Base-by-base conservation (phyloP, 2,329 filamentous ascomycete species). In the Fusarium devonianum region DNA sequence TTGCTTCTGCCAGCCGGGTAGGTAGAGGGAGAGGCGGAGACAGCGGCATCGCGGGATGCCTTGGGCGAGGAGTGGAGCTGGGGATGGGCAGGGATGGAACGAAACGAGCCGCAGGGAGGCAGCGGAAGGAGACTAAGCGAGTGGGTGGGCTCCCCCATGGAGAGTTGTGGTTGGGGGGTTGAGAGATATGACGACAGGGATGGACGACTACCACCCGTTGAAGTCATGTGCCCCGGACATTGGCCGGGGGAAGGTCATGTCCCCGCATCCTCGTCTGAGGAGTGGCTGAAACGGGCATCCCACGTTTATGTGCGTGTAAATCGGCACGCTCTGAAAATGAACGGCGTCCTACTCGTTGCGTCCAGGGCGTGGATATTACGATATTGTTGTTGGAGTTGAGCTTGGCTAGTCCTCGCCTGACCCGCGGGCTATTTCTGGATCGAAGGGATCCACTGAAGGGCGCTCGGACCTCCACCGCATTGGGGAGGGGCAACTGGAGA, bases 211-310 rank as follows among this genome's bases (percentile, higher is more conserved):
- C 39, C n/a, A n/a, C n/a, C n/a, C 22, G 48, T 29, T 16, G 23
- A 56, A 51, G 56, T 60, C 56, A 60, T 60, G 56, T 60, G 56
- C 56, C 42, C 56, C 56, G 56, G 37, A n/a, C 23, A 36, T 40
- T 57, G 43, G 35, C 28, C 17, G 21, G 19, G 53, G 29, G 25
- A 13, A 22, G 18, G 44, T 32, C 25, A 46, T 43, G 23, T 19
- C 35, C 32, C 41, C 36, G 46, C 5, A 33, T 38, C 29, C n/a
- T 18, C 7, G 43, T 21, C 34, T 29, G 14, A 19, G 32, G 18
- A 7, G 1, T 10, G 12, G 18, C 23, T 49, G 53, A 47, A 41
- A 47, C 48, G 44, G 19, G 34, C 13, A 41, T 50, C 12, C 17
- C 30, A 11, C n/a, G 12, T 17, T 17, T 30, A 28, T 44, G 28